phyloP scores from a whole-genome alignment of 2,329 filamentous ascomycete species.

The Beauveria asiatica region DNA sequence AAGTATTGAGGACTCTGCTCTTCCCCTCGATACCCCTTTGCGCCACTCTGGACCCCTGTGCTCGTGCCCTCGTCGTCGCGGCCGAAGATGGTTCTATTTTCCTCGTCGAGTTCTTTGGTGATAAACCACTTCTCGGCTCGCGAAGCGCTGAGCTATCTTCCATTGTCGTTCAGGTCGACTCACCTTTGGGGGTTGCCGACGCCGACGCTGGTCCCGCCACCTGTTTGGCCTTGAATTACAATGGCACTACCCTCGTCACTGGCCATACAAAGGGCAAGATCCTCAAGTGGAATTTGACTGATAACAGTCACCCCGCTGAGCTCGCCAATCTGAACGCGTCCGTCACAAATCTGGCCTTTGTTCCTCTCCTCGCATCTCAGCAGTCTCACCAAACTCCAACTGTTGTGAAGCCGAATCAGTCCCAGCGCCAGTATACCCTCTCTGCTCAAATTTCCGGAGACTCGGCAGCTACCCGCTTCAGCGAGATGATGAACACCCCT shows the following conservation, averaged over 20 bases:
- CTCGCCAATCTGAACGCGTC: slow-evolving; percentile 68
- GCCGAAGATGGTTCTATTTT: slow-evolving; percentile 76
- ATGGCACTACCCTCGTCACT: slow-evolving; percentile 70
- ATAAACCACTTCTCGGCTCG: slow-evolving; percentile 46
- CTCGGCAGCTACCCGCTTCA: slow-evolving; percentile 31
- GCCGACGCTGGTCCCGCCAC: slow-evolving; percentile 57
- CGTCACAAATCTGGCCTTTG: slow-evolving; percentile 72
- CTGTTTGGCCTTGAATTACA: slow-evolving; percentile 68
- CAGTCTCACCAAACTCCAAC: slow-evolving; percentile 41
- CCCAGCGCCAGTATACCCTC: slow-evolving; percentile 55
- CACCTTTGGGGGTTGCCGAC: slow-evolving; percentile 48
- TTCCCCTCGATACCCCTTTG: slow-evolving; percentile 67
- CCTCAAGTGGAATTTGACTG: slow-evolving; percentile 69
- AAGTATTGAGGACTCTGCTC: slow-evolving; percentile 70
- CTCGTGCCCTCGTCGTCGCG: slow-evolving; percentile 72
- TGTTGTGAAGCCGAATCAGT: slow-evolving; percentile 74
- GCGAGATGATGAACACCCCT: slow-evolving; percentile 34
- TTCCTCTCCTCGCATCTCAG: slow-evolving; percentile 42
- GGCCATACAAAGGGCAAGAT: slow-evolving; percentile 76
- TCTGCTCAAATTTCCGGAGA: slow-evolving; percentile 52
- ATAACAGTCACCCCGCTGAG: slow-evolving; percentile 57
- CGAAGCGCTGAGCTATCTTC: slow-evolving; percentile 44
- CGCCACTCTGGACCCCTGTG: slow-evolving; percentile 69
- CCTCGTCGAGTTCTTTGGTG: slow-evolving; percentile 62
- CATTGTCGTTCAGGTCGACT: slow-evolving; percentile 47